These are phyloP conservation scores for Colletotrichum musicola DNA, from an alignment of 2,329 filamentous ascomycete genomes.

Conservation along the genomic window DNA sequence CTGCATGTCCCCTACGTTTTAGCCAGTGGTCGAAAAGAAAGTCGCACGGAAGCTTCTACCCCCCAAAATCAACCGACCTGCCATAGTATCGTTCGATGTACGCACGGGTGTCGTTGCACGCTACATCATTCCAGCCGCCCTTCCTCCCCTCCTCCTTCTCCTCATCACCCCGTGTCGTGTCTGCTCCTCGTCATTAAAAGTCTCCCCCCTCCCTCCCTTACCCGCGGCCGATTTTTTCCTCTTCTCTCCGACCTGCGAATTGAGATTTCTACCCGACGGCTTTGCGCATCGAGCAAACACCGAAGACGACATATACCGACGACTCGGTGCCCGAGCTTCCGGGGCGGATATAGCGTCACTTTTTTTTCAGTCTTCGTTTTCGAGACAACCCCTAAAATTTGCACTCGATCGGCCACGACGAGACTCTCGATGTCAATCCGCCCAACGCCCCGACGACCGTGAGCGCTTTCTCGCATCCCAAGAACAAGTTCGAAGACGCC, in stretches of 20 bases:
- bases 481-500: not conserved
- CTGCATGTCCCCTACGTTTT: not conserved
- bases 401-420: slow-evolving; percentile 6
- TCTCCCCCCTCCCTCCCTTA: not conserved
- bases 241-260: not conserved
- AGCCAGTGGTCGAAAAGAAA: slow-evolving; percentile 26
- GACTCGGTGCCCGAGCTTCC: slow-evolving; percentile 29
- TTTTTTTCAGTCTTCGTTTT: not conserved
- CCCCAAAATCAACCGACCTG: slow-evolving; percentile 38
- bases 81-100: slow-evolving; percentile 27
- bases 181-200: slow-evolving; percentile 18
- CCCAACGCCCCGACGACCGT: slow-evolving; percentile 19
- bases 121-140: slow-evolving; percentile 35
- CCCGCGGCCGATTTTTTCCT: not conserved
- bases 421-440: slow-evolving; percentile 33
- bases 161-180: not conserved
- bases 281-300: slow-evolving; percentile 9
- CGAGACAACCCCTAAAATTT: slow-evolving; percentile 16
- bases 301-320: slow-evolving; percentile 17
- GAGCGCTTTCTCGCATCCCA: slow-evolving; percentile 28
- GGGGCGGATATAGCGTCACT: slow-evolving; percentile 29
- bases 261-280: not conserved
- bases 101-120: slow-evolving; percentile 34
- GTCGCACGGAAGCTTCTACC: slow-evolving; percentile 29
- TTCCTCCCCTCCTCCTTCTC: slow-evolving; percentile 10